These are phyloP conservation scores for Backusella luteola DNA, from an alignment of 192 early-diverging fungal species.

Conservation along the genomic window DNA sequence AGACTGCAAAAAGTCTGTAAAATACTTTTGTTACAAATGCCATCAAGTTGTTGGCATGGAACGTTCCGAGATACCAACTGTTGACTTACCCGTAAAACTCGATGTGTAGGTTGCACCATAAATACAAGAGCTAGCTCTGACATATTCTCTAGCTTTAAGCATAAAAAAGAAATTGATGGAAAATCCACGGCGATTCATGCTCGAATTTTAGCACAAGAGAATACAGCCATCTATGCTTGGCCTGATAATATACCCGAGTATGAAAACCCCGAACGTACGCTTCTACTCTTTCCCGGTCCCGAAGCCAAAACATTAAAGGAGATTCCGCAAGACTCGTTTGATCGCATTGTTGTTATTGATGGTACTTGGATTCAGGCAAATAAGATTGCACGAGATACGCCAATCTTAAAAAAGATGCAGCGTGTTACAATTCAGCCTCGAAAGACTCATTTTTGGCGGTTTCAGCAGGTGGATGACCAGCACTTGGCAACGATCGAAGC, in stretches of 20 bases:
- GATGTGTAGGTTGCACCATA: conserved; percentile 51
- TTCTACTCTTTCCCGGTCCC: conserved; percentile 84
- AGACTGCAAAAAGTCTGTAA: conserved; percentile 60
- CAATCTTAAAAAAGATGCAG: conserved; percentile 42
- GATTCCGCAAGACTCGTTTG: conserved; percentile 65
- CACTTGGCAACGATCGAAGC: conserved; percentile 95
- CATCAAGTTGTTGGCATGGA: conserved; percentile 49
- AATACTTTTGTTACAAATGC: conserved; percentile 77
- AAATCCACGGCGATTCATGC: conserved; percentile 92
- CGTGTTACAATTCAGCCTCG: conserved; percentile 69
- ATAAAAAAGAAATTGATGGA: conserved; percentile 73
- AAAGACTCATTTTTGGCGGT: conserved; percentile 90
- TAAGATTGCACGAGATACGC: conserved; percentile 51
- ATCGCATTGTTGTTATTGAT: conserved; percentile 85
- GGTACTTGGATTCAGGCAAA: conserved; percentile 95
- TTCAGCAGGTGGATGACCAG: conserved; percentile 70
- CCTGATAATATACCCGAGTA: conserved; percentile 47
- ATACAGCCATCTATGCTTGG: conserved; percentile 63
- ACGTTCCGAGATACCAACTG: conserved; percentile 50
- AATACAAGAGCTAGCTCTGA: too few relatives aligned
- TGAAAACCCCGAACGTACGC: conserved; percentile 61
- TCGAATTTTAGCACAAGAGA: conserved; percentile 68
- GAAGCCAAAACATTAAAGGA: conserved; percentile 68
- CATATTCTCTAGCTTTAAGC: conserved; percentile 53
- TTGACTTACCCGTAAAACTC: conserved; percentile 71